Evolutionary conservation across 805 yeast species (phyloP).

Genomic region (Maudiozyma pseudohumilis): DNA sequence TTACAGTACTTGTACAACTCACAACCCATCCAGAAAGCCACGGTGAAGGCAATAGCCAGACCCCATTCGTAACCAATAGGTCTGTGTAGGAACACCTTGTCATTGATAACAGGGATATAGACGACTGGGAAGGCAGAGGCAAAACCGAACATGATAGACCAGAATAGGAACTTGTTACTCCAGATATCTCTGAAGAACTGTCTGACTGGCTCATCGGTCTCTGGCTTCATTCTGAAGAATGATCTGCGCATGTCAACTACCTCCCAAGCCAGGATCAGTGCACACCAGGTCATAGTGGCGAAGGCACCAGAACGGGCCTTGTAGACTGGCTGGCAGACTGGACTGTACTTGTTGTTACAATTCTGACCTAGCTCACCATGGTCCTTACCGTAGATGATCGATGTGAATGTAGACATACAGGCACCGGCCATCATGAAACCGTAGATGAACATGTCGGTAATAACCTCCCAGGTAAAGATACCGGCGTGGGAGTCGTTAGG

Average conservation of each 20-base stretch:
- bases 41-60: constrained; percentile 48
- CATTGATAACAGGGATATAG: constrained; percentile 81
- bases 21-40: constrained; percentile 47
- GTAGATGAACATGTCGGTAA: constrained; percentile 59
- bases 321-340: constrained; percentile 52
- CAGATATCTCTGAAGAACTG: constrained; percentile 58
- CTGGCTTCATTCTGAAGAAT: constrained; percentile 61
- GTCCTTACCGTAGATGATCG: constrained; percentile 59
- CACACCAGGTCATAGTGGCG: constrained; percentile 81
- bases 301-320: constrained; percentile 69
- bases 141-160: constrained; percentile 69
- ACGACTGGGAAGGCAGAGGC: constrained; percentile 69
- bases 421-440: constrained; percentile 67
- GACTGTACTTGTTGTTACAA: constrained; percentile 47
- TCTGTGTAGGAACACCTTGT: constrained; percentile 60
- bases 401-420: constrained; percentile 56
- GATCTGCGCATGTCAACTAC: constrained; percentile 65
- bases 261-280: constrained; percentile 75
- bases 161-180: constrained; percentile 67
- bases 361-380: constrained; percentile 52
- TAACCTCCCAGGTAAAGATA: constrained; percentile 62
- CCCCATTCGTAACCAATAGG: constrained; percentile 79
- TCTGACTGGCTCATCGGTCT: constrained; percentile 46
- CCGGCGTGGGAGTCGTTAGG: constrained; percentile 82
- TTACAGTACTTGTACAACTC: constrained; percentile 65